A percentile compares a stretch with the other conserved stretches of the same genome.
phyloP scores from a whole-genome alignment of 169 alveolate species.

The Plasmodium malariae region DNA sequence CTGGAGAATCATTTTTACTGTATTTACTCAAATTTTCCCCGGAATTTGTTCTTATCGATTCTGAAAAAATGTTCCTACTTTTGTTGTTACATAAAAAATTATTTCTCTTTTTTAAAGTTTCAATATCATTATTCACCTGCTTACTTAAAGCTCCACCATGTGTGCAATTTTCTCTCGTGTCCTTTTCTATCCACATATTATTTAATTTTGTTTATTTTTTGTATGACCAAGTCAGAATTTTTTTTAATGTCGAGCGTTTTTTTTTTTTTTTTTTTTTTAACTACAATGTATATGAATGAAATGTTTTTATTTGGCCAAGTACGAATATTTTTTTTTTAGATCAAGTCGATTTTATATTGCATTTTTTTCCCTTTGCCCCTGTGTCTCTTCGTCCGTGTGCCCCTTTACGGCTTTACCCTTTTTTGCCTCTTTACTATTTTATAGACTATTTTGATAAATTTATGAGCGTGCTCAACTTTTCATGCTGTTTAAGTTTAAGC shows the following conservation, averaged over 20 bases:
- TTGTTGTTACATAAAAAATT: constrained; percentile 4
- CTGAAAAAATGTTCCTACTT: constrained; percentile 20
- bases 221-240: not conserved
- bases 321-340: too few relatives aligned
- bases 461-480: not conserved
- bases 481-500: not conserved
- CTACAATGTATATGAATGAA: too few relatives aligned
- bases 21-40: not conserved
- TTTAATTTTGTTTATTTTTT: constrained; percentile 4
- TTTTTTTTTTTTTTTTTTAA: too few relatives aligned
- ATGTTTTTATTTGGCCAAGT: too few relatives aligned
- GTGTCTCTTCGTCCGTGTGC: not conserved
- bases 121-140: constrained; percentile 60
- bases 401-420: not conserved
- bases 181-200: constrained; percentile 70
- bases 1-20: not conserved
- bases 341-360: too few relatives aligned
- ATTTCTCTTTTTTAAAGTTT: constrained; percentile 48
- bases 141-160: constrained; percentile 59
- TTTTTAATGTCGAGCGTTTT: not conserved
- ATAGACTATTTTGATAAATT: too few relatives aligned
- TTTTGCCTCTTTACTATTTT: not conserved
- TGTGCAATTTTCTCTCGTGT: constrained; percentile 15
- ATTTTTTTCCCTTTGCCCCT: not conserved
- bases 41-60: constrained; percentile 6